Conservation (phyloP, 1,139 yeast species). For the Arxiozyma telluris region DNA sequence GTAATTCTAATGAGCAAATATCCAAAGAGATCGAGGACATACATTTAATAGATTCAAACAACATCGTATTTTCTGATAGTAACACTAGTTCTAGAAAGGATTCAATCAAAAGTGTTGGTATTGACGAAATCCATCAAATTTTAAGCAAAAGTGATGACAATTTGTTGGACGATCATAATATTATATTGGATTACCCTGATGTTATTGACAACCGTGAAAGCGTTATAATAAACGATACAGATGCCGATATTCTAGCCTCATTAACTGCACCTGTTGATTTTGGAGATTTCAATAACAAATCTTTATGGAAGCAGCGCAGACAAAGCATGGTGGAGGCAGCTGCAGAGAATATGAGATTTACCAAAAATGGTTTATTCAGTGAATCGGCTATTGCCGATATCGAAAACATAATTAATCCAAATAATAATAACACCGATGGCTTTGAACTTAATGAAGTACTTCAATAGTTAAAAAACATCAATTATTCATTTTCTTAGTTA, state of each 20-base stretch:
- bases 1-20: slow-evolving; percentile 1
- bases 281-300: slow-evolving; percentile 16
- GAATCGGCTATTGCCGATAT: slow-evolving; percentile 65
- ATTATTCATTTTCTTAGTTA: background rate
- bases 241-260: slow-evolving; percentile 28
- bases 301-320: slow-evolving; percentile 37
- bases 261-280: slow-evolving; percentile 30
- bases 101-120: slow-evolving; percentile 25
- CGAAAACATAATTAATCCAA: slow-evolving; percentile 39
- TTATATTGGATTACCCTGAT: slow-evolving; percentile 9
- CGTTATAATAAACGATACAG: slow-evolving; percentile 12
- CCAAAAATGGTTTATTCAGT: slow-evolving; percentile 65
- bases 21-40: background rate
- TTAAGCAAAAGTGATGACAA: slow-evolving; percentile 18
- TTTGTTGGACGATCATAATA: slow-evolving; percentile 15
- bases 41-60: slow-evolving; percentile 2
- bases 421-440: slow-evolving; percentile 13
- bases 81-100: slow-evolving; percentile 12
- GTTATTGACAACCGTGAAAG: slow-evolving; percentile 10
- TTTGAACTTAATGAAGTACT: slow-evolving; percentile 23
- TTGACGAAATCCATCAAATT: slow-evolving; percentile 24
- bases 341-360: slow-evolving; percentile 63
- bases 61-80: background rate
- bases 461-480: slow-evolving; percentile 4
- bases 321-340: slow-evolving; percentile 66